Conservation (phyloP, 352 stramenopile species). For the Saprolegnia diclina region DNA sequence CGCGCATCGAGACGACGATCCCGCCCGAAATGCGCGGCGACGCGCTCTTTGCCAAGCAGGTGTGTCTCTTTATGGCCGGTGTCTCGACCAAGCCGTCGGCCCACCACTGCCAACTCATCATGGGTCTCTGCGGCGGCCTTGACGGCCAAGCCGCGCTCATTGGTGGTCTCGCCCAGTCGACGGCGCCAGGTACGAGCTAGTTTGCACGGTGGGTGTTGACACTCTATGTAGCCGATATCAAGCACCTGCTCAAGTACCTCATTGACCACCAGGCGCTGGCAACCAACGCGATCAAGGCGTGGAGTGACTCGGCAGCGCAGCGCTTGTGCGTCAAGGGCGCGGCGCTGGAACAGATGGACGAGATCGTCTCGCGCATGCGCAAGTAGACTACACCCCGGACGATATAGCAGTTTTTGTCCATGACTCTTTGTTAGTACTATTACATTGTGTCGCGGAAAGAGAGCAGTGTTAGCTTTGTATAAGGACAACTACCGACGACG, state of each 20-base stretch:
- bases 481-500: background rate
- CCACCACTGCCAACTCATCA: slow-evolving; percentile 63
- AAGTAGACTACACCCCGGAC: background rate
- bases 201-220: slow-evolving; percentile 19
- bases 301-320: slow-evolving; percentile 38
- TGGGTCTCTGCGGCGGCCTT: slow-evolving; percentile 53
- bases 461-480: no score
- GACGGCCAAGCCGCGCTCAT: slow-evolving; percentile 61
- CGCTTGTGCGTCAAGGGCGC: slow-evolving; percentile 55
- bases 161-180: slow-evolving; percentile 62
- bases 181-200: background rate
- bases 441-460: no score
- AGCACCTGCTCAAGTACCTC: slow-evolving; percentile 60
- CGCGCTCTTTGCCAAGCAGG: slow-evolving; percentile 53
- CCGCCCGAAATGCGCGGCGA: slow-evolving; percentile 44
- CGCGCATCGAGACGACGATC: slow-evolving; percentile 54
- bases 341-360: slow-evolving; percentile 53
- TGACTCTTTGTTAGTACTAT: no score
- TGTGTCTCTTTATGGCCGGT: slow-evolving; percentile 60
- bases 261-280: slow-evolving; percentile 54
- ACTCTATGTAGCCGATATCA: slow-evolving; percentile 46
- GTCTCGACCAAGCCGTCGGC: slow-evolving; percentile 37
- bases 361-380: slow-evolving; percentile 38
- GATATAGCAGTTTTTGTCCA: background rate
- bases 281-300: slow-evolving; percentile 47